phyloP scores from a whole-genome alignment of 306 rosid species.

The Cicer yamashitae region DNA sequence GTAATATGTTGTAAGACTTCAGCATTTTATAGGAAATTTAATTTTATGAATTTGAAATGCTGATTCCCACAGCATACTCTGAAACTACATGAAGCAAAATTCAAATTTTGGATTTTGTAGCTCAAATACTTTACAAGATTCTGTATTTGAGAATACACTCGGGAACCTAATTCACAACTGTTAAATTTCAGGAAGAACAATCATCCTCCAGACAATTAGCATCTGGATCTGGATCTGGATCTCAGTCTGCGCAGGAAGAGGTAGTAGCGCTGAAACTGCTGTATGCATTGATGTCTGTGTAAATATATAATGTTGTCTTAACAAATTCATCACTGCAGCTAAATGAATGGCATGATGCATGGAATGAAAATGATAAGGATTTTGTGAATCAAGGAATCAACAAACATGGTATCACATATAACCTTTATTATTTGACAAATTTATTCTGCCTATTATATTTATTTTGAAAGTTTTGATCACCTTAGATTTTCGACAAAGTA shows the following conservation, averaged over 20 bases:
- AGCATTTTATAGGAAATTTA: constrained; percentile 25
- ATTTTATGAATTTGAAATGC: constrained; percentile 13
- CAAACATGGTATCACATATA: constrained; percentile 54
- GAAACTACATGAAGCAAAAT: constrained; percentile 4
- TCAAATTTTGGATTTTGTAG: constrained; percentile 10
- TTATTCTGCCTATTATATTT: constrained; percentile 25
- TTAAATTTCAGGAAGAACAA: constrained; percentile 67
- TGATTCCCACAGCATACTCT: constrained; percentile 11
- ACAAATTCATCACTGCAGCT: constrained; percentile 56
- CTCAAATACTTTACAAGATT: not conserved
- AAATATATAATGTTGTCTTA: constrained; percentile 19
- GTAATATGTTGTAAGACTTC: not conserved
- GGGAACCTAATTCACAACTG: constrained; percentile 7
- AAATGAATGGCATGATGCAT: constrained; percentile 88
- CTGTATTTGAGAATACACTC: constrained; percentile 30
- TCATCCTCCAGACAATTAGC: constrained; percentile 63
- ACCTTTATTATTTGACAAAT: not conserved
- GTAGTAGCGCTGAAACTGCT: constrained; percentile 45
- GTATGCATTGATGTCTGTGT: constrained; percentile 15
- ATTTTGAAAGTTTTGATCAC: constrained; percentile 15
- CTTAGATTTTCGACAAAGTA: constrained; percentile 8
- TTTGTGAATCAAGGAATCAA: constrained; percentile 55
- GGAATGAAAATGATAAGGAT: constrained; percentile 70
- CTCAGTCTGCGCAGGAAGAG: constrained; percentile 55
- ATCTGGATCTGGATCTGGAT: constrained; percentile 57